These are phyloP conservation scores for Thamnidium elegans DNA, from an alignment of 192 early-diverging fungal genomes.

Conservation along the genomic window DNA sequence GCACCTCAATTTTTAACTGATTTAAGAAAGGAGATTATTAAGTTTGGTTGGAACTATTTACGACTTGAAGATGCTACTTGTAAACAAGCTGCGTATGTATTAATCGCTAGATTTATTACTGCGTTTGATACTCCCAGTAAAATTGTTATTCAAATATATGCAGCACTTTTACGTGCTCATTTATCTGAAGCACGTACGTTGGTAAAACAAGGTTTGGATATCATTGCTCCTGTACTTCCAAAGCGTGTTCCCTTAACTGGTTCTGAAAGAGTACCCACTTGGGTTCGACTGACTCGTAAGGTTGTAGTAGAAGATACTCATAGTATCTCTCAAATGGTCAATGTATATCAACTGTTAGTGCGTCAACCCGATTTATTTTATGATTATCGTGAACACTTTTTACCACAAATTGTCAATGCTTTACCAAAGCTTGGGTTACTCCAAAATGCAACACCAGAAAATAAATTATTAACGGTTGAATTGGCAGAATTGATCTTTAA, in stretches of 20 bases:
- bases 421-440: slow-evolving; percentile 86
- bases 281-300: slow-evolving; percentile 84
- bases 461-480: slow-evolving; percentile 81
- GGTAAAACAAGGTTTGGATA: slow-evolving; percentile 93
- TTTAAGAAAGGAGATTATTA: slow-evolving; percentile 85
- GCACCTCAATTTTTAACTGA: slow-evolving; percentile 76
- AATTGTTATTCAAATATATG: slow-evolving; percentile 86
- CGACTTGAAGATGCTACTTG: slow-evolving; percentile 87
- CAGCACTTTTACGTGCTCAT: slow-evolving; percentile 82
- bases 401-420: slow-evolving; percentile 83
- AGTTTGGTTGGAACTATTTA: slow-evolving; percentile 90
- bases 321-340: slow-evolving; percentile 81
- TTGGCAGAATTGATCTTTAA: slow-evolving; percentile 84
- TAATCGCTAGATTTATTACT: slow-evolving; percentile 89
- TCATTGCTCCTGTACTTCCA: slow-evolving; percentile 88
- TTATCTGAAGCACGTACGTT: slow-evolving; percentile 83
- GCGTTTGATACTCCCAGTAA: slow-evolving; percentile 89
- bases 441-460: slow-evolving; percentile 82
- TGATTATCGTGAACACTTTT: slow-evolving; percentile 83
- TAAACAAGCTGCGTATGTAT: slow-evolving; percentile 94
- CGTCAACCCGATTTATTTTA: slow-evolving; percentile 90
- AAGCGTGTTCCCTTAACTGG: slow-evolving; percentile 59
- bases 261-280: slow-evolving; percentile 63
- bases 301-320: slow-evolving; percentile 94
- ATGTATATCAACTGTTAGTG: slow-evolving; percentile 89